Evolutionary conservation across 2,329 filamentous ascomycete species (phyloP), one percentile per base, ranked within the genome.

Genomic region (Dactylellina drechsleri): DNA sequence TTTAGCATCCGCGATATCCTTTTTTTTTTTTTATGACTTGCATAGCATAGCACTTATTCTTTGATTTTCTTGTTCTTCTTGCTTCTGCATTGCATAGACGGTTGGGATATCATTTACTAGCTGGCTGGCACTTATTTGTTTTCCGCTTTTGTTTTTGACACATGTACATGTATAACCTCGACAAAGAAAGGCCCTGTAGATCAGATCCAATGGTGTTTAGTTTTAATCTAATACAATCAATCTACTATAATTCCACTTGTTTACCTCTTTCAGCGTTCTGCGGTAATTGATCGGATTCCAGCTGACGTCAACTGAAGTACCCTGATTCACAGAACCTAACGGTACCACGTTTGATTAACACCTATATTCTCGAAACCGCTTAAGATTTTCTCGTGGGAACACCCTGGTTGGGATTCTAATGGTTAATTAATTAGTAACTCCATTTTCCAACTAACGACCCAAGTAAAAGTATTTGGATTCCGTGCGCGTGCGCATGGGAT

Each of bases 61-160:
- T 57, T 66, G 26, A n/a, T 57, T 43, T 45, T 62, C 16, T 16
- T 52, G 10, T n/a, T 64, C 26, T 41, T 18, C 18, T 50, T 20
- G 15, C 18, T 53, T 13, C 54, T 47, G 49, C 60, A 71, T 73
- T 65, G 68, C 68, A 73, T 73, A 73, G 68, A 73, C 36, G 68
- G 68, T 73, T 73, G 68, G 68, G 68, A 73, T 73, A 59, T 56
- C 26, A 56, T 66, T 28, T 54, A 60, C 68, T 66, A 66, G 68
- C 41, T 66, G 68, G 68, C 68, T 66, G 68, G 68, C 47, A 53
- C 36, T 47, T 64, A 45, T 45, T 20, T 50, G 31, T 52, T 62
- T 45, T 16, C 26, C 7, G 41, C 13, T 45, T 45, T 68, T 26
- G 3, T 28, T 28, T 61, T 56, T 54, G 52, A 58, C 62, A 66